Base-by-base conservation (phyloP, 805 yeast species). In the Diddensiella caesifluorescens region DNA sequence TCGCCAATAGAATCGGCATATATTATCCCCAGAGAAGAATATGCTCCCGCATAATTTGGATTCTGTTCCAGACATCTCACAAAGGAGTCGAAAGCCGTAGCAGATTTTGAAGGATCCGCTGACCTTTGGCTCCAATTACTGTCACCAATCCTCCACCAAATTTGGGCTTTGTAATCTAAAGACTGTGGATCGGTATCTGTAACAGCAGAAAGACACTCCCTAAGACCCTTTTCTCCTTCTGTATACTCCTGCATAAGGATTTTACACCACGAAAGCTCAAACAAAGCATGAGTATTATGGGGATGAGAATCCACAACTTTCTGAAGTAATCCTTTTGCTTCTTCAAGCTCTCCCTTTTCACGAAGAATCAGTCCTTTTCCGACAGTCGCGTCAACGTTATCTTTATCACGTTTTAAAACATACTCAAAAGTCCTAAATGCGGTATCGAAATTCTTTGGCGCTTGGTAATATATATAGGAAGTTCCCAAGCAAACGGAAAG, bases 291-390 rank as follows among this genome's bases (percentile, higher is more conserved):
- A 22, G 61, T 52, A 52, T 85, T 72, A 22, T 73, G 67, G 0
- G 86, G 80, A 22, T 64, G 45, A 12, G 68, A 67, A 1, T 57
- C 49, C 2, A 74, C 64, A 2, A 82, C 87, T 5, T 66, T 63
- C 21, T 62, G 56, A 12, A 92, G 67, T 2, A 84, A 53, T 0
- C 45, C 49, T 29, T 65, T 63, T 0, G 97, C 95, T 3, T 69
- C 70, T 2, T 54, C 56, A 47, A 75, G 68, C 5, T 81, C 68
- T 5, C 77, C 74, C 47, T 77, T 73, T 54, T 87, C 92, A 35
- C 82, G 74, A 29, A 76, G 66, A 47, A 92, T 83, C 51, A 83
- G 65, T 1, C 92, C 94, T 57, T 82, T 84, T 9, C 97, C 97
- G 29, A 89, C 71, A 42, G 74, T 69, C 0, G 95, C 95, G 35